phyloP scores from a whole-genome alignment of 352 stramenopile species.

The Phytophthora colocasiae region DNA sequence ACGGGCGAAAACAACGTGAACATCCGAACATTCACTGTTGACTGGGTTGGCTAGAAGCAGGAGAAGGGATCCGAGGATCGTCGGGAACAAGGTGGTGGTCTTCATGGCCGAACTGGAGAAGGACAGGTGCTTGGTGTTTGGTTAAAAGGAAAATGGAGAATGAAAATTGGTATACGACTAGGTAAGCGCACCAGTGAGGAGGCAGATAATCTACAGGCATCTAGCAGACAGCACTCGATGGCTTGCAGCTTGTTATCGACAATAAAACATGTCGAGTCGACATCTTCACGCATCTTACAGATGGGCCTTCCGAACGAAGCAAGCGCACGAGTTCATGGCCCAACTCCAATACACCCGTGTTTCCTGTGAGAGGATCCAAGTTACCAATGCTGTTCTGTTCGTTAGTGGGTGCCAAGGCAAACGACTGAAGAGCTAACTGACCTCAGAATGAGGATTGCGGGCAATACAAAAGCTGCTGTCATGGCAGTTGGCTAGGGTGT shows the following conservation, averaged over 20 bases:
- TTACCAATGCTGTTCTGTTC: too few species aligned
- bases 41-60: neutral
- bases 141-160: conserved; percentile 14
- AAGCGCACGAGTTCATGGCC: neutral
- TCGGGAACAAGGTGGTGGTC: neutral
- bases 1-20: conserved; percentile 20
- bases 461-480: neutral
- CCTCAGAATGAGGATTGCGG: neutral
- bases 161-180: conserved; percentile 4
- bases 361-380: too few species aligned
- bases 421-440: neutral
- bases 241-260: neutral
- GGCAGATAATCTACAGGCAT: neutral
- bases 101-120: neutral
- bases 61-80: conserved; percentile 3
- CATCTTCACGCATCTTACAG: conserved; percentile 1
- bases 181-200: neutral
- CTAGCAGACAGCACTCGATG: neutral
- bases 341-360: neutral
- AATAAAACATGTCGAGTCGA: too few species aligned
- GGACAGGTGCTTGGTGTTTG: neutral
- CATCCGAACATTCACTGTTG: conserved; percentile 15
- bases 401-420: neutral
- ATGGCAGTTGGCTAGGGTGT: neutral
- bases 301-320: neutral